Evolutionary conservation across 441 rosid species (phyloP), one percentile per base, ranked within the genome.

Genomic region (Cnidoscolus chayamansa): DNA sequence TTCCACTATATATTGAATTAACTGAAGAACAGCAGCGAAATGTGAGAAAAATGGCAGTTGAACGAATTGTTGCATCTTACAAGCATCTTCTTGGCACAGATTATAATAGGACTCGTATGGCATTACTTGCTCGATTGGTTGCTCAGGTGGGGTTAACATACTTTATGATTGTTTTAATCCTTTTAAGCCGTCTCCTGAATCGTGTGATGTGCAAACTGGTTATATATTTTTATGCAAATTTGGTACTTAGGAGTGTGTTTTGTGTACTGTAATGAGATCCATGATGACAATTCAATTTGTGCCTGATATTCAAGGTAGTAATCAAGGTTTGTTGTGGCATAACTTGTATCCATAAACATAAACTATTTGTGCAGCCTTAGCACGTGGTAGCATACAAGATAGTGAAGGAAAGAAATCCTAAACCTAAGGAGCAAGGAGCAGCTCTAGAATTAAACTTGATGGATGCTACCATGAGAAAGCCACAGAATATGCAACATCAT

Each of bases 81-180:
- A 85, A 82, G 83, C 85, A 77, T 83, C 81, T 88, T 25, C 68
- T 80, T 72, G 89, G 87, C 74, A 76, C 82, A 55, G 90, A 87
- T 75, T 86, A 78, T 81, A 83, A 80, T 74, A 75, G 76, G 79
- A 87, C 74, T 30, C 84, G 86, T 70, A 88, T 90, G 90, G 86
- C 87, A 48, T 81, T 96, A 78, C 89, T 96, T 83, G 88, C 99
- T 71, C 90, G 98, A 67, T 83, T 96, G 81, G 88, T 87, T 77
- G 93, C 97, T 78, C 91, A 90, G 96, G 99, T 91, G 81, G 75
- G 77, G 70, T 50, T 61, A 43, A 66, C 71, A 43, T 67, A 17
- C 61, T 57, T 48, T 62, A 35, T 79, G 68, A 30, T 72, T 68
- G 48, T 6, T 63, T 25, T 40, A 55, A 40, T 50, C 30, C 58